A percentile compares a stretch with the other conserved stretches of the same genome.
These are phyloP conservation scores for Cenococcum geophilum DNA, from an alignment of 495 filamentous ascomycete species.

Conservation along the genomic window DNA sequence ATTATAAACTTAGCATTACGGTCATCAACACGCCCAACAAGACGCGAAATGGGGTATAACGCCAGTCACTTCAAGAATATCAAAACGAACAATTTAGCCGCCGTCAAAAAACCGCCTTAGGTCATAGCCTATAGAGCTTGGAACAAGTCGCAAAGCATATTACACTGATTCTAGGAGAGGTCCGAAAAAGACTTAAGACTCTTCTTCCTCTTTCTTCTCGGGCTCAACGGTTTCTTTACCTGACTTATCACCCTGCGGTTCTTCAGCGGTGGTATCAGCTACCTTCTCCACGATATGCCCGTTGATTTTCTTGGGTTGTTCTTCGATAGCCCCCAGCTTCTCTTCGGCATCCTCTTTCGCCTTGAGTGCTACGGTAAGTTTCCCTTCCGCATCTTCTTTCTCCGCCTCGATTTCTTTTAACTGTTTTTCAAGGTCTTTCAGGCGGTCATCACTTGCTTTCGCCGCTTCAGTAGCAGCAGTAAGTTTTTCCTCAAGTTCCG, in stretches of 20 bases:
- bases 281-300: neutral
- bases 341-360: constrained; percentile 41
- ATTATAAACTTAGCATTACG: neutral
- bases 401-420: neutral
- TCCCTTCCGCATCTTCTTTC: constrained; percentile 7
- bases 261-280: neutral
- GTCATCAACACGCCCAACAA: neutral
- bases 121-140: neutral
- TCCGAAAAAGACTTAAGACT: neutral
- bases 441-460: neutral
- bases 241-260: neutral
- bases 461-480: neutral
- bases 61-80: constrained; percentile 1
- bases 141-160: neutral
- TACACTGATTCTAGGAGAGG: neutral
- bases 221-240: neutral
- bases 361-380: constrained; percentile 38
- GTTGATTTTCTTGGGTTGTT: neutral
- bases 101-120: neutral
- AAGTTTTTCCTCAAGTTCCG: neutral
- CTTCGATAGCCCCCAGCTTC: constrained; percentile 30
- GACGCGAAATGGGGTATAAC: constrained; percentile 3
- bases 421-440: neutral
- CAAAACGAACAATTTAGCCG: neutral
- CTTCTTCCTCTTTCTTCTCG: neutral